Conservation (phyloP, 140 eudicot species). For the Cichorium intybus region DNA sequence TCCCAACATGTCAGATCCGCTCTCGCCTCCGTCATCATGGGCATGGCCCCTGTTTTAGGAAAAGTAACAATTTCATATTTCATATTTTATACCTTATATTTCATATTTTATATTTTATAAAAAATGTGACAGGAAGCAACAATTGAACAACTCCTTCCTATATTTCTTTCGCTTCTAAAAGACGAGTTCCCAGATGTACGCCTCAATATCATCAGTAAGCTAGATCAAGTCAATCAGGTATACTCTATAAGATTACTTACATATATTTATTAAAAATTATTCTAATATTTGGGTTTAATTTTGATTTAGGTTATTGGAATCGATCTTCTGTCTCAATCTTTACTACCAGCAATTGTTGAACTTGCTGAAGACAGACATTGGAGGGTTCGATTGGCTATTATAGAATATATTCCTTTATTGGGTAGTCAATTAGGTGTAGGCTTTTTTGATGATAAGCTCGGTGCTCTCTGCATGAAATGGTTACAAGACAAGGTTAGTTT, state of each 20-base stretch:
- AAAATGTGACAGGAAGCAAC: constrained; percentile 50
- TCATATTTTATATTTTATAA: not conserved
- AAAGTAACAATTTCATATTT: constrained; percentile 57
- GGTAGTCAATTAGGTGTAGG: constrained; percentile 94
- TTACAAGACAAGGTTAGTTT: constrained; percentile 77
- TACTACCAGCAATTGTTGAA: constrained; percentile 87
- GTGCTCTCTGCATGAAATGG: constrained; percentile 97
- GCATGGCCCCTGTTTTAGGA: constrained; percentile 97
- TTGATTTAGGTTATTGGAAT: constrained; percentile 83
- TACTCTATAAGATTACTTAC: not conserved
- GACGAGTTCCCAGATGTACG: constrained; percentile 73
- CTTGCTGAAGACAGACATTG: constrained; percentile 97
- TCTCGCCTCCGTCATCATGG: constrained; percentile 98
- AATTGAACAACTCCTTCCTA: constrained; percentile 62
- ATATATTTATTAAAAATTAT: not conserved
- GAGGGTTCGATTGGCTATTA: constrained; percentile 90
- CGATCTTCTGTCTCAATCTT: constrained; percentile 80
- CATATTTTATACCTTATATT: constrained; percentile 10
- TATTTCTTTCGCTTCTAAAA: constrained; percentile 58
- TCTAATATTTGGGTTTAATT: constrained; percentile 13
- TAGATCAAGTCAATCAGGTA: constrained; percentile 97
- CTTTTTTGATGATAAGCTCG: constrained; percentile 88
- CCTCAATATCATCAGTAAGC: constrained; percentile 68
- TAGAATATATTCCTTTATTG: constrained; percentile 83
- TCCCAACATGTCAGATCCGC: constrained; percentile 99